phyloP scores from a whole-genome alignment of 768 basidiomycete genomes.

The Mycena indigotica region DNA sequence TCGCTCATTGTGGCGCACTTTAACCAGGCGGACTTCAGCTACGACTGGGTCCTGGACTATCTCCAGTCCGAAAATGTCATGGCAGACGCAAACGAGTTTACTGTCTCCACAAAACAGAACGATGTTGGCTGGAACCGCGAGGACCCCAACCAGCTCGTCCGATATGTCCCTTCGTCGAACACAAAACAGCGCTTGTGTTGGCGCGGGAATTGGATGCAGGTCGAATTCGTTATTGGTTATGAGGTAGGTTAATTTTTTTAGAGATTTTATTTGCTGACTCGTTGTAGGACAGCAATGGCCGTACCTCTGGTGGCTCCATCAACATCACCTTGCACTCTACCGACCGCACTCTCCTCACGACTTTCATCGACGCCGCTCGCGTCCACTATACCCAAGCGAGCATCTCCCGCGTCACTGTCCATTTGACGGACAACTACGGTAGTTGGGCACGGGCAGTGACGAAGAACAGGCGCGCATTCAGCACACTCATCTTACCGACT shows the following conservation, averaged over 20 bases:
- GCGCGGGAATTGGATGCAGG: slow-evolving; percentile 23
- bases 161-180: slow-evolving; percentile 19
- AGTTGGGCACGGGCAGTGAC: slow-evolving; percentile 23
- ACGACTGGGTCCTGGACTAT: slow-evolving; percentile 33
- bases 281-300: slow-evolving; percentile 20
- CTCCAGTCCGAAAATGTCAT: slow-evolving; percentile 28
- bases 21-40: slow-evolving; percentile 26
- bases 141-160: slow-evolving; percentile 19
- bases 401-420: slow-evolving; percentile 29
- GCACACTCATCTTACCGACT: slow-evolving; percentile 31
- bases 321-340: slow-evolving; percentile 28
- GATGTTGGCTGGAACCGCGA: slow-evolving; percentile 25
- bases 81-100: slow-evolving; percentile 26
- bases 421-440: slow-evolving; percentile 26
- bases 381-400: slow-evolving; percentile 26
- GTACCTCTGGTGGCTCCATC: slow-evolving; percentile 20
- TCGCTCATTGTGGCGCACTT: slow-evolving; percentile 29
- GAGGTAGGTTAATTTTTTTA: slow-evolving; percentile 5
- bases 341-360: slow-evolving; percentile 23
- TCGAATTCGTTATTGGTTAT: slow-evolving; percentile 20
- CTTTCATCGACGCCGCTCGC: slow-evolving; percentile 31
- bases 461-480: slow-evolving; percentile 31
- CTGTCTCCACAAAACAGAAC: slow-evolving; percentile 24
- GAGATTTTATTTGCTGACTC: neutral
- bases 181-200: slow-evolving; percentile 21